Evolutionary conservation across 2,329 filamentous ascomycete species (phyloP).

Genomic region (Exophiala bonariae): DNA sequence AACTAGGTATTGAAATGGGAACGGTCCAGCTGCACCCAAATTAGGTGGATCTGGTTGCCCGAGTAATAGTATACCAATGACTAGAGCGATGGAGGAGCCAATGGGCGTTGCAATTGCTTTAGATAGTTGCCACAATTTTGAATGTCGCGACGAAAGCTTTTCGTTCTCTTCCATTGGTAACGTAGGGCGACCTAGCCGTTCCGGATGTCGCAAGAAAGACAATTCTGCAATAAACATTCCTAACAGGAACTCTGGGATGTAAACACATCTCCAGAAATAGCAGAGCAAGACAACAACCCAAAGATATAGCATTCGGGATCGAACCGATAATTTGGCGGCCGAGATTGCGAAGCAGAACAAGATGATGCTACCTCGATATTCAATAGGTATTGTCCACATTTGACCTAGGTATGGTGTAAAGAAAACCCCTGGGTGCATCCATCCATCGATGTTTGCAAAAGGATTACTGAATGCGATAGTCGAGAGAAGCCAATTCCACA

Average conservation of each 20-base stretch:
- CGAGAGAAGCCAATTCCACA: conserved; percentile 17
- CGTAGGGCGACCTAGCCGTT: conserved; percentile 22
- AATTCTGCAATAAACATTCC: conserved; percentile 44
- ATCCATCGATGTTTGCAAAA: conserved; percentile 28
- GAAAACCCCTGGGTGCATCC: conserved; percentile 34
- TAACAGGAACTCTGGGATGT: conserved; percentile 39
- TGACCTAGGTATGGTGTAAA: conserved; percentile 41
- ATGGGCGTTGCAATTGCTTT: neutral
- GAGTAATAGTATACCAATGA: conserved; percentile 10
- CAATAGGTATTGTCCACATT: conserved; percentile 49
- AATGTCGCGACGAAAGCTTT: neutral
- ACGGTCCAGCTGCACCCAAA: conserved; percentile 1
- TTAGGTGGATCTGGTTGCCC: conserved; percentile 9
- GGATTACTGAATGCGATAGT: conserved; percentile 36
- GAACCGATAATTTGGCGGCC: conserved; percentile 5
- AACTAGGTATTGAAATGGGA: conserved; percentile 38
- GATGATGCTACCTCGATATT: conserved; percentile 46
- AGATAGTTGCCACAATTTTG: neutral
- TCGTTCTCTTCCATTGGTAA: neutral
- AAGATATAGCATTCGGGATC: neutral
- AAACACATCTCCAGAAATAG: conserved; percentile 8
- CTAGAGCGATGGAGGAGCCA: neutral
- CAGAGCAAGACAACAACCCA: conserved; percentile 5
- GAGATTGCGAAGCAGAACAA: conserved; percentile 34
- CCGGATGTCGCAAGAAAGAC: conserved; percentile 39